A percentile compares a stretch with the other conserved stretches of the same genome.
Conservation (phyloP, 371 early-diverging fungal species). For the Capillidium rhysosporum region DNA sequence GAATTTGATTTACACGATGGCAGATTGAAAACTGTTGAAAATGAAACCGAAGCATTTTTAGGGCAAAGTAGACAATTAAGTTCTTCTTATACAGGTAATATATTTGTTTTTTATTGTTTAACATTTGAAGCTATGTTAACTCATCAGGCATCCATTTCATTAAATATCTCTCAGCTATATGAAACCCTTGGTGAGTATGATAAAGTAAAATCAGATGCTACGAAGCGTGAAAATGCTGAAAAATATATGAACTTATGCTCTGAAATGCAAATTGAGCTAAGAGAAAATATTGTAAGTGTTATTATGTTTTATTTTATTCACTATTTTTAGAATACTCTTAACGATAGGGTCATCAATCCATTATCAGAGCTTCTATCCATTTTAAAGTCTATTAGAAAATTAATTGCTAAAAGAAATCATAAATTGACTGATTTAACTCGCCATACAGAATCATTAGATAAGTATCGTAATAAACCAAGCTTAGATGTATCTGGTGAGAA, state of each 20-base stretch:
- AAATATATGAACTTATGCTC: neutral
- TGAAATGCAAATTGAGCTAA: neutral
- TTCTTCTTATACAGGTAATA: neutral
- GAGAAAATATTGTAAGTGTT: neutral
- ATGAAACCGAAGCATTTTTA: neutral
- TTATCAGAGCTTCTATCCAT: neutral
- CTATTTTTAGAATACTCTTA: neutral
- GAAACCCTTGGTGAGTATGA: neutral
- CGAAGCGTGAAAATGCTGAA: neutral
- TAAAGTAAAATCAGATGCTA: neutral
- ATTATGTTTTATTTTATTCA: neutral
- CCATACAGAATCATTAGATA: neutral
- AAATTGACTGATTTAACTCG: slow-evolving; percentile 3
- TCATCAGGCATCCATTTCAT: neutral
- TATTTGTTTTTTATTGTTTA: neutral
- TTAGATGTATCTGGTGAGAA: slow-evolving; percentile 3
- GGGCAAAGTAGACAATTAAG: neutral
- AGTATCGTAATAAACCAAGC: neutral
- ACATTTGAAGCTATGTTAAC: neutral
- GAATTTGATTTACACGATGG: neutral
- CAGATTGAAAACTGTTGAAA: neutral
- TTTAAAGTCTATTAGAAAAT: neutral
- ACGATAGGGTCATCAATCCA: slow-evolving; percentile 1
- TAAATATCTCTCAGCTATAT: neutral
- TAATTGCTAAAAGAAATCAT: slow-evolving; percentile 3